A percentile compares a stretch with the other conserved stretches of the same genome.
These are phyloP conservation scores for Tulasnella sp. DNA, from an alignment of 768 basidiomycete genomes.

Conservation along the genomic window DNA sequence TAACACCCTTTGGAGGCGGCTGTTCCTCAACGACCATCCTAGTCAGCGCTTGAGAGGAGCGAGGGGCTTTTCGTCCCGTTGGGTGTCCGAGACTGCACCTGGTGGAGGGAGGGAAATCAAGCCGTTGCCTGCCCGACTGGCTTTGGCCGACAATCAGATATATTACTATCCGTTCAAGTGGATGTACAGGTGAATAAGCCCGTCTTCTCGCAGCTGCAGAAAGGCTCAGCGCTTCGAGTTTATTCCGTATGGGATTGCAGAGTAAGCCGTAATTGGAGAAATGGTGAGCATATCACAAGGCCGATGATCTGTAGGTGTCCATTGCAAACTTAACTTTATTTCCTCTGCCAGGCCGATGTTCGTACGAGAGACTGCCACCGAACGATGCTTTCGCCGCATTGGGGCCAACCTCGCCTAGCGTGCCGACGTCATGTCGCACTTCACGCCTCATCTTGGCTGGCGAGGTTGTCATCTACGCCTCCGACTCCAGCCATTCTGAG, in stretches of 20 bases:
- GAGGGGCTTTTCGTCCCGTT: constrained; percentile 10
- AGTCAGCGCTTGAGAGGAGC: constrained; percentile 15
- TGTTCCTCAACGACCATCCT: constrained; percentile 11
- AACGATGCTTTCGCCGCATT: neutral
- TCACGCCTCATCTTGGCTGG: constrained; percentile 4
- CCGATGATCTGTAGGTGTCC: too few relatives aligned
- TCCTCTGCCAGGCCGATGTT: neutral
- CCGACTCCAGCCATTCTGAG: neutral
- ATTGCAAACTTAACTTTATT: neutral
- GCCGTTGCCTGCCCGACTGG: constrained; percentile 9
- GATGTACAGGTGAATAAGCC: constrained; percentile 24
- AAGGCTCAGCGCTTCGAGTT: neutral
- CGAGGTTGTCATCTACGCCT: neutral
- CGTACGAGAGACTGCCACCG: neutral
- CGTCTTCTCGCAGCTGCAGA: neutral
- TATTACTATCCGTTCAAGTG: constrained; percentile 15
- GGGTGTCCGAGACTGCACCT: constrained; percentile 8
- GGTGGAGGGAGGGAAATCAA: constrained; percentile 18
- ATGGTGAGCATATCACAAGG: neutral
- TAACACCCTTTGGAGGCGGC: constrained; percentile 7
- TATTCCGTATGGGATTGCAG: constrained; percentile 2
- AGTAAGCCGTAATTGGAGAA: constrained; percentile 13
- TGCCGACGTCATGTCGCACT: neutral
- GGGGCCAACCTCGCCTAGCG: neutral
- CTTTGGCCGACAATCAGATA: neutral